Conservation (phyloP, 2,329 filamentous ascomycete species). For the Exutisphaerella laricina region DNA sequence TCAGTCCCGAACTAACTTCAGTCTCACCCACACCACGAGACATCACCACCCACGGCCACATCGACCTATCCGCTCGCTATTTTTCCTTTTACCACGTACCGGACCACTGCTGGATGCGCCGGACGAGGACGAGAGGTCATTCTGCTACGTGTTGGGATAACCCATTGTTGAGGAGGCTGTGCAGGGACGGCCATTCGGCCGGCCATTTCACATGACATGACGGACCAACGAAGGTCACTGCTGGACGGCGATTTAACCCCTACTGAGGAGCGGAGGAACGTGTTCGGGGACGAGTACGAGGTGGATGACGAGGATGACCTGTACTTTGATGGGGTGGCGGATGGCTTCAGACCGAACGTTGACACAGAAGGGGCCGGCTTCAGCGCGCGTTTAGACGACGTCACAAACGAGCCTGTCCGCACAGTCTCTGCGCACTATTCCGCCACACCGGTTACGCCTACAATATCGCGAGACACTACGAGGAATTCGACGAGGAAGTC, state of each 20-base stretch:
- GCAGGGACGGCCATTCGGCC: slow-evolving; percentile 16
- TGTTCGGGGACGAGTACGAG: slow-evolving; percentile 47
- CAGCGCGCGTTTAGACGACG: slow-evolving; percentile 20
- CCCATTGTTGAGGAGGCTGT: slow-evolving; percentile 23
- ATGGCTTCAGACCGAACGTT: slow-evolving; percentile 41
- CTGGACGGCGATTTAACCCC: slow-evolving; percentile 28
- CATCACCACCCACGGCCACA: neutral
- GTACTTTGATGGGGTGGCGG: slow-evolving; percentile 41
- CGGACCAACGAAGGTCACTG: slow-evolving; percentile 25
- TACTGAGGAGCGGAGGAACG: slow-evolving; percentile 35
- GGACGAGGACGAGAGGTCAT: neutral
- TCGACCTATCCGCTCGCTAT: slow-evolving; percentile 3
- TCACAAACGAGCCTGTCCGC: slow-evolving; percentile 28
- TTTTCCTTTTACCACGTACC: neutral
- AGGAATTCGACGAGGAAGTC: slow-evolving; percentile 34
- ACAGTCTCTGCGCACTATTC: slow-evolving; percentile 30
- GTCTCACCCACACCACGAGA: neutral
- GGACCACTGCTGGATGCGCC: neutral
- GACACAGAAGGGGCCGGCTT: slow-evolving; percentile 19
- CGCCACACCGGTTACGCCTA: slow-evolving; percentile 15
- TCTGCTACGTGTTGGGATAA: too few species aligned
- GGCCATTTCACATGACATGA: slow-evolving; percentile 10
- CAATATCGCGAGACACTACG: slow-evolving; percentile 10
- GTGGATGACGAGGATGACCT: slow-evolving; percentile 37
- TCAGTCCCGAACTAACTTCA: too few species aligned